These are phyloP conservation scores for Cetradonia linearis DNA, from an alignment of 495 filamentous ascomycete genomes.

Conservation along the genomic window DNA sequence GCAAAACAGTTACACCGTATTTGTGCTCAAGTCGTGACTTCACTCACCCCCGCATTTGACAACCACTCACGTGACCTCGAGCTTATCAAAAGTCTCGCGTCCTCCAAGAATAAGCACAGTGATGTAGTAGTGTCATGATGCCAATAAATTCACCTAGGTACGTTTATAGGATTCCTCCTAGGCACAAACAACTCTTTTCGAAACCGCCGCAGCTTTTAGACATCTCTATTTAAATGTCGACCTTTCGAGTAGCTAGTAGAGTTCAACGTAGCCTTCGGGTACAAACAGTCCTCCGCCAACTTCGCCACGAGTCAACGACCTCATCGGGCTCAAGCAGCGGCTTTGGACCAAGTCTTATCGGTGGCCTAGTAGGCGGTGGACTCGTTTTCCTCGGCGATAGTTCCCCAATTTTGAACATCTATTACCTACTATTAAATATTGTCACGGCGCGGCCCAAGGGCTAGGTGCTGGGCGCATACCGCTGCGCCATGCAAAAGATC, in stretches of 20 bases:
- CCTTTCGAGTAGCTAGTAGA: slow-evolving; percentile 9
- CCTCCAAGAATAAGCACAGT: too few species aligned
- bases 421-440: too few species aligned
- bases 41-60: too few species aligned
- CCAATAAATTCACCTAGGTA: background rate
- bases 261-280: slow-evolving; percentile 7
- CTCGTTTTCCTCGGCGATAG: slow-evolving; percentile 40
- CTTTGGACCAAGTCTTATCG: slow-evolving; percentile 29
- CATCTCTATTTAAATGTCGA: slow-evolving; percentile 9
- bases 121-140: background rate
- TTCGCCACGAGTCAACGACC: slow-evolving; percentile 17
- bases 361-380: slow-evolving; percentile 42
- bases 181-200: too few species aligned
- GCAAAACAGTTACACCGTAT: background rate
- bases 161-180: background rate
- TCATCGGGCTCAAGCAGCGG: slow-evolving; percentile 11
- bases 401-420: too few species aligned
- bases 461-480: too few species aligned
- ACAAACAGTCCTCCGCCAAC: slow-evolving; percentile 15
- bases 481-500: too few species aligned
- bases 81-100: background rate
- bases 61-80: background rate
- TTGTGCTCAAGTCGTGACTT: too few species aligned
- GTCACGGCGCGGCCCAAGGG: too few species aligned
- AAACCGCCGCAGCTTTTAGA: background rate